These are phyloP conservation scores for Solanum hybrid DNA, from an alignment of 305 asterid species.

Conservation along the genomic window DNA sequence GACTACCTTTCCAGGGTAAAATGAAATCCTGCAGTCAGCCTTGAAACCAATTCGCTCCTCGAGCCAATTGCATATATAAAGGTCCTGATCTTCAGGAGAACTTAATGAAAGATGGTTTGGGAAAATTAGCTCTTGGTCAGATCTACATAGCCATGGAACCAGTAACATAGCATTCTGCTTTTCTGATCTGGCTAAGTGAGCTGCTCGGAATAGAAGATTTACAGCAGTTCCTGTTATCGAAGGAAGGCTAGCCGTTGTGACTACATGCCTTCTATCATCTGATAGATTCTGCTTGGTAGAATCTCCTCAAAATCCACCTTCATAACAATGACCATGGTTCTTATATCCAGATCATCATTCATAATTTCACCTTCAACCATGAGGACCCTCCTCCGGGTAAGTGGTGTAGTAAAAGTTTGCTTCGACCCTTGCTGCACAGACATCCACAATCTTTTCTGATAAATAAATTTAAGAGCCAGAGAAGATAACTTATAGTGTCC, in stretches of 20 bases:
- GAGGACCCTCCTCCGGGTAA: slow-evolving; percentile 67
- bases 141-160: slow-evolving; percentile 95
- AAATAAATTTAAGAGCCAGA: slow-evolving; percentile 9
- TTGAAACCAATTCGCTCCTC: slow-evolving; percentile 91
- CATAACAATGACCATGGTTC: slow-evolving; percentile 77
- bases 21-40: slow-evolving; percentile 78
- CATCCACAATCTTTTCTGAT: slow-evolving; percentile 93
- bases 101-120: slow-evolving; percentile 68
- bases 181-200: slow-evolving; percentile 70
- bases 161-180: slow-evolving; percentile 77
- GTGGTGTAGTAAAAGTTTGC: slow-evolving; percentile 49
- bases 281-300: slow-evolving; percentile 33
- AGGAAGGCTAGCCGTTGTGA: slow-evolving; percentile 97
- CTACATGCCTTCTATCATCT: slow-evolving; percentile 69
- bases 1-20: slow-evolving; percentile 91
- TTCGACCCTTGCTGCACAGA: slow-evolving; percentile 76
- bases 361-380: slow-evolving; percentile 52
- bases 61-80: slow-evolving; percentile 76
- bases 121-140: slow-evolving; percentile 92
- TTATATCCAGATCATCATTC: slow-evolving; percentile 67
- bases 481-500: slow-evolving; percentile 3
- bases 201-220: slow-evolving; percentile 90
- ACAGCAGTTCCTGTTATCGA: slow-evolving; percentile 98
- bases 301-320: slow-evolving; percentile 83
- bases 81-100: slow-evolving; percentile 92